A percentile compares a stretch with the other conserved stretches of the same genome.
Conservation (phyloP, 306 rosid genomes). For the Fragaria vesca region DNA sequence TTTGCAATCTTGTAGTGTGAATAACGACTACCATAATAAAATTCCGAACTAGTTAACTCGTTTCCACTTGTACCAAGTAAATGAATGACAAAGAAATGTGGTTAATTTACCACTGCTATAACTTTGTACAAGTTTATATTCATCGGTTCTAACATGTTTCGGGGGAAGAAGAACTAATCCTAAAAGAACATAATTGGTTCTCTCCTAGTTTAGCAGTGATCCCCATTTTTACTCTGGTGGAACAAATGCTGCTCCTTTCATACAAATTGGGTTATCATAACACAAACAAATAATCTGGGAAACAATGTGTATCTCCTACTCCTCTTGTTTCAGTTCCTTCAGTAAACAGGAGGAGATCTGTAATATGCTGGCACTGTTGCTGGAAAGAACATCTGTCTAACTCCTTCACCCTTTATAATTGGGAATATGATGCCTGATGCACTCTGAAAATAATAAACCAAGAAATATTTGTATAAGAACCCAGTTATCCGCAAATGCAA, state of each 20-base stretch:
- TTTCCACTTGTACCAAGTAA: background rate
- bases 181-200: background rate
- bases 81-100: background rate
- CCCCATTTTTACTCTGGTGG: background rate
- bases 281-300: background rate
- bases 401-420: conserved; percentile 39
- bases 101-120: background rate
- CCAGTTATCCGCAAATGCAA: background rate
- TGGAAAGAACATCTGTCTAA: conserved; percentile 40
- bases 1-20: background rate
- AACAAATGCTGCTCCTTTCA: background rate
- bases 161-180: background rate
- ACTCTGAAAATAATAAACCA: conserved; percentile 38
- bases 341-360: conserved; percentile 26
- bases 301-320: background rate
- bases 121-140: conserved; percentile 1
- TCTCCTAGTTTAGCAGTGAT: background rate
- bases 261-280: background rate
- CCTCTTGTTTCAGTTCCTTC: background rate
- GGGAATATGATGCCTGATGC: conserved; percentile 40
- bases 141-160: background rate
- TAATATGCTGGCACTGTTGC: conserved; percentile 29
- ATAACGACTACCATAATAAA: background rate
- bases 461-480: background rate
- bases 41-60: background rate